Conservation (phyloP, 352 stramenopile genomes). For the Phytophthora palmivora region DNA sequence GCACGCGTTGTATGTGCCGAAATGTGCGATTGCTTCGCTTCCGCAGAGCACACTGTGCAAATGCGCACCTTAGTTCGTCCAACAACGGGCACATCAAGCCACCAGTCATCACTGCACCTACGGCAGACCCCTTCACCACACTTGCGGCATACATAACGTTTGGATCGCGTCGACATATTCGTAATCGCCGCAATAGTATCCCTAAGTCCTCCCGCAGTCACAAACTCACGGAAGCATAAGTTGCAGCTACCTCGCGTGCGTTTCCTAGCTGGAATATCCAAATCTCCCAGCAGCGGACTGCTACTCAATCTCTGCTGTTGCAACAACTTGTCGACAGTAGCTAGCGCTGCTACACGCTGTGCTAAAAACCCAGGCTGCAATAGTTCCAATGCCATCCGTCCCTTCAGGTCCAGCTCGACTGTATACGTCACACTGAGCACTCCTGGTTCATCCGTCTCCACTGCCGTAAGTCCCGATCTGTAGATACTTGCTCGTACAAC, state of each 20-base stretch:
- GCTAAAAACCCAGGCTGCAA: constrained; percentile 72
- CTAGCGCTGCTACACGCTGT: constrained; percentile 70
- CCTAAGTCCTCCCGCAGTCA: constrained; percentile 34
- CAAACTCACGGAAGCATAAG: constrained; percentile 78
- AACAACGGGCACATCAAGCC: constrained; percentile 80
- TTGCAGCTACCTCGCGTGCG: constrained; percentile 60
- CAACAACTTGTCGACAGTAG: constrained; percentile 78
- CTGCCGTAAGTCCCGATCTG: constrained; percentile 75
- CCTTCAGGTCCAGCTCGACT: constrained; percentile 87
- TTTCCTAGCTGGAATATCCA: constrained; percentile 61
- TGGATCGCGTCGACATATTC: constrained; percentile 46
- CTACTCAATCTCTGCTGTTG: constrained; percentile 86
- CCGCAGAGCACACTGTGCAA: constrained; percentile 83
- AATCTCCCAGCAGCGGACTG: constrained; percentile 75
- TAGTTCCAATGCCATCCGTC: constrained; percentile 70
- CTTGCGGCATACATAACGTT: constrained; percentile 75
- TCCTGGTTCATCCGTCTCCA: constrained; percentile 78
- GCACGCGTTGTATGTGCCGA: constrained; percentile 35
- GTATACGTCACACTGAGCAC: constrained; percentile 85
- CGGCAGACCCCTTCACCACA: constrained; percentile 81
- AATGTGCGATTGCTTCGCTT: constrained; percentile 67
- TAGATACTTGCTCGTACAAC: constrained; percentile 87
- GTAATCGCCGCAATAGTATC: constrained; percentile 39
- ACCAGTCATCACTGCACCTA: constrained; percentile 83
- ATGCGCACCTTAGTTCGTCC: constrained; percentile 83